phyloP scores from a whole-genome alignment of 2,329 filamentous ascomycete species.

The Ambrosiella xylebori region DNA sequence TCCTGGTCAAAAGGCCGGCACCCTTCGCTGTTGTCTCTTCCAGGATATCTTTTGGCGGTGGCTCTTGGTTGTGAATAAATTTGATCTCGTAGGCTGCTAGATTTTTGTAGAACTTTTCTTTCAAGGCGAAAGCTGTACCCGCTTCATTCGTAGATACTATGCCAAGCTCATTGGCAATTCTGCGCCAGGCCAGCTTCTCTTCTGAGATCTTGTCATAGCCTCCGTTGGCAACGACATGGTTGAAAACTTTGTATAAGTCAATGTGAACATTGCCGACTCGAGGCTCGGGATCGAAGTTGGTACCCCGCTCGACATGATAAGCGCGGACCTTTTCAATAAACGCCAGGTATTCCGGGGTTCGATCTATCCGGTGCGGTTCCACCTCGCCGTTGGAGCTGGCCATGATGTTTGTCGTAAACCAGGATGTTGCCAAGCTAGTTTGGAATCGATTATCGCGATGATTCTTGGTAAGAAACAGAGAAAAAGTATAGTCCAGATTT shows the following conservation, averaged over 20 bases:
- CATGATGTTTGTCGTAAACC: constrained; percentile 16
- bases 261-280: constrained; percentile 63
- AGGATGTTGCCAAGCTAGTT: background rate
- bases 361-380: constrained; percentile 32
- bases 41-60: constrained; percentile 73
- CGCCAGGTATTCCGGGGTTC: constrained; percentile 54
- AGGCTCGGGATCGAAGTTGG: constrained; percentile 60
- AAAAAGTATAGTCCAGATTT: background rate
- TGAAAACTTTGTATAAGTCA: constrained; percentile 64
- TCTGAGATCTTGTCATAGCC: constrained; percentile 74
- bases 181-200: constrained; percentile 74
- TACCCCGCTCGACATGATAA: constrained; percentile 68
- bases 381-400: constrained; percentile 21
- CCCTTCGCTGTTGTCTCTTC: constrained; percentile 79
- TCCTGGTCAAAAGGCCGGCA: constrained; percentile 60
- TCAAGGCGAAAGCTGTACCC: constrained; percentile 71
- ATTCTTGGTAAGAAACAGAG: background rate
- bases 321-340: constrained; percentile 57
- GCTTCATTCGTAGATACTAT: constrained; percentile 58
- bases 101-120: constrained; percentile 80
- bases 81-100: constrained; percentile 76
- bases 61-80: constrained; percentile 59
- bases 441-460: background rate
- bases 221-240: constrained; percentile 56
- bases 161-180: constrained; percentile 59